Conservation (phyloP, 2,329 filamentous ascomycete genomes). For the Phyllosticta paracitricarpa region DNA sequence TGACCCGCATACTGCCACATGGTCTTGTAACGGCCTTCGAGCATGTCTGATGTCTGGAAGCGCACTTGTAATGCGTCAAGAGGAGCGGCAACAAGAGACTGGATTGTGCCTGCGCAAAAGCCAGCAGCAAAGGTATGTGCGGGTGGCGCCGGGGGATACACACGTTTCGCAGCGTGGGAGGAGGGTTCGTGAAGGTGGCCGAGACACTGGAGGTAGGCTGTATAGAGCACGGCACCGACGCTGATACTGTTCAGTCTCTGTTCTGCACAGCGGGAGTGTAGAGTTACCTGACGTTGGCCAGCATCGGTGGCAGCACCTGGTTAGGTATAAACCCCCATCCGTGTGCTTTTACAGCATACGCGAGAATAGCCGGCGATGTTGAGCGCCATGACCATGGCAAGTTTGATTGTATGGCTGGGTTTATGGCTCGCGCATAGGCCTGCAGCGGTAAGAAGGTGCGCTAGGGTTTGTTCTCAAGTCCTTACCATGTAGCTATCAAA, state of each 20-base stretch:
- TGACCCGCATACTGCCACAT: slow-evolving; percentile 64
- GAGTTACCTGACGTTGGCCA: slow-evolving; percentile 57
- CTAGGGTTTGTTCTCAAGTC: not conserved
- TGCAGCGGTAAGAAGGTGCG: slow-evolving; percentile 17
- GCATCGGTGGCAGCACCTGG: slow-evolving; percentile 64
- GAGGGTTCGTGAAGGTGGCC: slow-evolving; percentile 57
- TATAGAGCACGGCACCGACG: slow-evolving; percentile 66
- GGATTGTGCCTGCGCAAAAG: slow-evolving; percentile 56
- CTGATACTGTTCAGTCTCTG: slow-evolving; percentile 19
- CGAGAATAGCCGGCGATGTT: slow-evolving; percentile 60
- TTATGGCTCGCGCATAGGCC: slow-evolving; percentile 55
- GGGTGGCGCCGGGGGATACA: slow-evolving; percentile 59
- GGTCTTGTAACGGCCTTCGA: slow-evolving; percentile 50
- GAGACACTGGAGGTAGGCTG: slow-evolving; percentile 62
- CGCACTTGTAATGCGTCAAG: slow-evolving; percentile 66
- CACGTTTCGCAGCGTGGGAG: slow-evolving; percentile 48
- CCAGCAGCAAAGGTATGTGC: slow-evolving; percentile 59
- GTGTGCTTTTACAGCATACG: slow-evolving; percentile 56
- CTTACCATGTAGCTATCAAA: slow-evolving; percentile 41
- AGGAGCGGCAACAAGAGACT: slow-evolving; percentile 63
- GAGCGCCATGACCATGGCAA: slow-evolving; percentile 50
- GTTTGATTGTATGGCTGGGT: slow-evolving; percentile 41
- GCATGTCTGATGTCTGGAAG: slow-evolving; percentile 54
- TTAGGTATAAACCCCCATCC: slow-evolving; percentile 67
- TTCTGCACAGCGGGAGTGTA: slow-evolving; percentile 9